A percentile compares a stretch with the other conserved stretches of the same genome.
Conservation (phyloP, 371 early-diverging fungal species). For the Actinomortierella wolfii region DNA sequence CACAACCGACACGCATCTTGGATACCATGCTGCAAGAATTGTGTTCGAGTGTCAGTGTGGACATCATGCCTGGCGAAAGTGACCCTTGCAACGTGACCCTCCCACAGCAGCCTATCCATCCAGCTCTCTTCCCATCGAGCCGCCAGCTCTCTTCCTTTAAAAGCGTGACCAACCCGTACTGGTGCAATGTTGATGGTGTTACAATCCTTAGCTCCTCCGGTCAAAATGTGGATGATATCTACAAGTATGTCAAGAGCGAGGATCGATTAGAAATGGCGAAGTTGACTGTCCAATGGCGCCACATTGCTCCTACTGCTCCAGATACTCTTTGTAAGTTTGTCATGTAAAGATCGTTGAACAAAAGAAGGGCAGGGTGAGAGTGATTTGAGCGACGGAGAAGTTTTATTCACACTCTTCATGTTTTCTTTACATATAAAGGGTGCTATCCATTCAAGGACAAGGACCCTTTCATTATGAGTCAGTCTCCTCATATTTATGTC, state of each 20-base stretch:
- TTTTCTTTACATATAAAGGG: constrained; percentile 56
- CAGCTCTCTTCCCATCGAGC: constrained; percentile 68
- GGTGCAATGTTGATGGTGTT: constrained; percentile 64
- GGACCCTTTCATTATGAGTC: constrained; percentile 85
- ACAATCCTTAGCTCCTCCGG: constrained; percentile 83
- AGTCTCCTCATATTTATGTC: constrained; percentile 83
- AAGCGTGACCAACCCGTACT: constrained; percentile 81
- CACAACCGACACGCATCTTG: constrained; percentile 51
- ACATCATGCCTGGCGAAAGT: constrained; percentile 83
- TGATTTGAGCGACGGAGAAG: not conserved
- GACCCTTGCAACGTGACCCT: constrained; percentile 82
- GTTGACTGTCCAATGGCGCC: constrained; percentile 75
- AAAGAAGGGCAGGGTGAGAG: not conserved
- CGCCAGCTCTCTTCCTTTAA: constrained; percentile 62
- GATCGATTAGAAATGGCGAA: constrained; percentile 74
- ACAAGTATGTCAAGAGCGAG: constrained; percentile 60
- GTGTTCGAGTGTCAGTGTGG: constrained; percentile 65
- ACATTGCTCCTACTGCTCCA: constrained; percentile 90
- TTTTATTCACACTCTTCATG: too few relatives aligned
- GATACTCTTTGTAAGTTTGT: constrained; percentile 82
- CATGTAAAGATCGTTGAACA: too few relatives aligned
- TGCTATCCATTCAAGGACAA: constrained; percentile 83
- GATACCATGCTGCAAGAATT: constrained; percentile 67
- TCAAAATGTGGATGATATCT: constrained; percentile 87
- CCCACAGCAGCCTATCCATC: constrained; percentile 88